These are phyloP conservation scores for Misopates orontium DNA, from an alignment of 257 asterid genomes.

Conservation along the genomic window DNA sequence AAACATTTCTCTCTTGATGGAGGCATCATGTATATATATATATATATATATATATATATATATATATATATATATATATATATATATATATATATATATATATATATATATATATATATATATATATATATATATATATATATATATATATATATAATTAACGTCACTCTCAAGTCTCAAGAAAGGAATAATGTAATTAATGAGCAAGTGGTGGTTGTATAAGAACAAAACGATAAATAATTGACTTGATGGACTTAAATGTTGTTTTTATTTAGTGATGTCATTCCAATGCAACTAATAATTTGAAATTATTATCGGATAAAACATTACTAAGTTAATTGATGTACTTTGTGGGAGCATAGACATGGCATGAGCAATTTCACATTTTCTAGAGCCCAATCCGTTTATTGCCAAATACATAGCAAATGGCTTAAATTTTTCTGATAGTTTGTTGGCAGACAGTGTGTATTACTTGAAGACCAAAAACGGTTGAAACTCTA, in stretches of 20 bases:
- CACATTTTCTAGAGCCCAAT: slow-evolving; percentile 3
- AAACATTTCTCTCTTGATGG: no score
- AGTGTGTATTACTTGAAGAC: no score
- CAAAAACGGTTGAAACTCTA: no score
- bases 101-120: no score
- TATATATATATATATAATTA: no score
- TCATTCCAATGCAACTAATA: not conserved
- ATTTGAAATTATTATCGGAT: not conserved
- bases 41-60: no score
- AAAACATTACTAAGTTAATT: not conserved
- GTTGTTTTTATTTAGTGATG: not conserved
- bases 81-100: no score
- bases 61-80: no score
- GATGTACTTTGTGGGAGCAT: not conserved
- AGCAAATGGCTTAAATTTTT: not conserved
- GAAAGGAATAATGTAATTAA: no score
- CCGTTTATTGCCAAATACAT: not conserved
- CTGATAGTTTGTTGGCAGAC: slow-evolving; percentile 13
- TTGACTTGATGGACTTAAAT: not conserved
- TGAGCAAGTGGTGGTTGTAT: not conserved
- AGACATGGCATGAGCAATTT: not conserved
- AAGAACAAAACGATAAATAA: not conserved
- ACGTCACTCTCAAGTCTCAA: no score
- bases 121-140: no score
- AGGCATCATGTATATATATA: no score